Evolutionary conservation across 306 rosid species (phyloP), one percentile per base, ranked within the genome.

Genomic region (Prunus mume): DNA sequence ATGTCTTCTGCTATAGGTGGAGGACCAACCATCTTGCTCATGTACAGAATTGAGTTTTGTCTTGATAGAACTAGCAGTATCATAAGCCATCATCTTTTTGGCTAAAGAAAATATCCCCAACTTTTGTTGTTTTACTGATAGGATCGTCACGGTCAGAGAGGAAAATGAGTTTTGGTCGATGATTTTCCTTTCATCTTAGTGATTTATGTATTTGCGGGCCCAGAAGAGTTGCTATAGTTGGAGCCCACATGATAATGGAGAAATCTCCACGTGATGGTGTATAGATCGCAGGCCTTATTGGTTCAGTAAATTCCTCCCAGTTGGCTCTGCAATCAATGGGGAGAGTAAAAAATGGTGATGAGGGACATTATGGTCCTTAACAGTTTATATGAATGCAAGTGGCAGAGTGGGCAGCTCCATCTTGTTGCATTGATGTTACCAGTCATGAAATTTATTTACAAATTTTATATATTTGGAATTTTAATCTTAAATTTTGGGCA

Each of bases 331-430:
- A 38, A 38, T 18, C 58, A 49, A 50, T 17, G 1, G 3, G 18
- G 54, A 43, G 12, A 12, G 12, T 14, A 1, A 25, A 25, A 13
- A 4, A 12, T 24, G 34, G 54, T 52, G 34, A 56, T 45, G 3
- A 49, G 20, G 32, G 56, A 4, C 63, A 19, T 19, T n/a, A 12
- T 47, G 10, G 64, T 61, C 55, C 63, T 51, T 10, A 3, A 3
- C 10, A 34, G 64, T 49, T 71, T 41, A 43, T 72, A 10, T 13
- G n/a, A n/a, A 9, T 22, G 17, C 77, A 62, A 78, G 66, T 78
- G 63, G 77, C 61, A 51, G 54, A 63, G 51, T 24, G 45, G 34
- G 60, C 8, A 32, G 74, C 30, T 54, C 32, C 12, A 12, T 6
- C 30, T 71, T 27, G 28, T n/a, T n/a, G 61, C 55, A 25, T 3